Evolutionary conservation across 2,329 filamentous ascomycete genomes (phyloP).

Genomic region (Nannizziopsis barbatae): DNA sequence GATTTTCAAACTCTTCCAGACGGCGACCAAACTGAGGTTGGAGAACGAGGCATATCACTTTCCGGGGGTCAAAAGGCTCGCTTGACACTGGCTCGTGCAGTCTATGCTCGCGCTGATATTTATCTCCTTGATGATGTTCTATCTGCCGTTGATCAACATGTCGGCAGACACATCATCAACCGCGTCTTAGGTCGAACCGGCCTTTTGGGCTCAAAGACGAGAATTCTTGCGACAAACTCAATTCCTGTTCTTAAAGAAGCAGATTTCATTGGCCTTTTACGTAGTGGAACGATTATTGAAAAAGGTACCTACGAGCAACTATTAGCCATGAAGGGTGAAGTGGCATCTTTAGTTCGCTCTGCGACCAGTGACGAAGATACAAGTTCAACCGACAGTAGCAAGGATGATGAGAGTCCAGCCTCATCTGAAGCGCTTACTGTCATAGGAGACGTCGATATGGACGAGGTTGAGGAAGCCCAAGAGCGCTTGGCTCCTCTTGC

Average conservation of each 20-base stretch:
- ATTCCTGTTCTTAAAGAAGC: conserved; percentile 83
- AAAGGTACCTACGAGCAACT: conserved; percentile 83
- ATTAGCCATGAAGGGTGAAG: conserved; percentile 84
- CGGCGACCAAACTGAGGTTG: conserved; percentile 91
- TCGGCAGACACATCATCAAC: conserved; percentile 87
- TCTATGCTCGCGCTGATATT: conserved; percentile 92
- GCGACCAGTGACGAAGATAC: conserved; percentile 44
- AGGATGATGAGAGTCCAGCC: conserved; percentile 55
- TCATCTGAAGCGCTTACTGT: conserved; percentile 48
- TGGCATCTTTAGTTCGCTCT: conserved; percentile 71
- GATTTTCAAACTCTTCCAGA: conserved; percentile 90
- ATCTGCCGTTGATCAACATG: conserved; percentile 96
- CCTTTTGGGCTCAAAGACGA: conserved; percentile 71
- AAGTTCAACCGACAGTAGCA: conserved; percentile 42
- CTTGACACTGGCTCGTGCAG: conserved; percentile 79
- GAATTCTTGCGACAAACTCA: conserved; percentile 87
- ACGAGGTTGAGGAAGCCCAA: conserved; percentile 50
- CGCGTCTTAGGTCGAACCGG: conserved; percentile 81
- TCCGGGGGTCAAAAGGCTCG: conserved; percentile 95
- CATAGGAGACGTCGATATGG: conserved; percentile 40
- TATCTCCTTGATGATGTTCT: conserved; percentile 90
- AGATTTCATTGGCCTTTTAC: conserved; percentile 75
- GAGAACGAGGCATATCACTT: conserved; percentile 89
- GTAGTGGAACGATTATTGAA: conserved; percentile 73
- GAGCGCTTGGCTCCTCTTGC: conserved; percentile 65